Conservation (phyloP, 257 asterid species). For the Ehretia macrophylla region DNA sequence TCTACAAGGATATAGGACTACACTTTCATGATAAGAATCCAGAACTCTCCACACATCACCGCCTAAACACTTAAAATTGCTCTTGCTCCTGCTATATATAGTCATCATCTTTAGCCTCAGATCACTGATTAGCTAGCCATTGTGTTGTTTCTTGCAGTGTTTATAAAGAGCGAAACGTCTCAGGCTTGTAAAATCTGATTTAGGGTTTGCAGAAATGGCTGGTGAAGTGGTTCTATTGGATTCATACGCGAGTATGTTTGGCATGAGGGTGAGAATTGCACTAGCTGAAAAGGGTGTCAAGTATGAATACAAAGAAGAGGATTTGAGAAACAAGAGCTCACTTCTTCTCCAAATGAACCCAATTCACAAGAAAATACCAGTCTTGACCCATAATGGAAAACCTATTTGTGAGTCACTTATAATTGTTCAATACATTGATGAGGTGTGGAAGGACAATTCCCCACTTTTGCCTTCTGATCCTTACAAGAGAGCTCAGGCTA, state of each 20-base stretch:
- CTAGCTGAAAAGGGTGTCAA: slow-evolving; percentile 42
- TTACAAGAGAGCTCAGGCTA: slow-evolving; percentile 42
- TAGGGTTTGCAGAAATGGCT: too few relatives aligned
- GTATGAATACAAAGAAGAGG: slow-evolving; percentile 38
- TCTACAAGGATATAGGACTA: too few relatives aligned
- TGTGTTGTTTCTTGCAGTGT: too few relatives aligned
- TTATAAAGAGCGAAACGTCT: too few relatives aligned
- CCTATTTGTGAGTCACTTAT: slow-evolving; percentile 52
- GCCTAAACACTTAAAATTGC: too few relatives aligned
- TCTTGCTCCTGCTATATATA: too few relatives aligned
- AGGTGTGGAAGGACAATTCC: slow-evolving; percentile 36
- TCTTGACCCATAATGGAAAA: slow-evolving; percentile 49
- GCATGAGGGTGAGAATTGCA: slow-evolving; percentile 47
- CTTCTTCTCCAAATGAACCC: slow-evolving; percentile 49
- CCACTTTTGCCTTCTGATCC: slow-evolving; percentile 51
- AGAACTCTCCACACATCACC: too few relatives aligned
- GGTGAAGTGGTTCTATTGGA: slow-evolving; percentile 42
- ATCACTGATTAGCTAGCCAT: too few relatives aligned
- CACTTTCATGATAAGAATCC: too few relatives aligned
- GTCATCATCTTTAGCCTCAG: too few relatives aligned
- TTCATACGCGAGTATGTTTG: slow-evolving; percentile 35
- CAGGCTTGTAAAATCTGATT: too few relatives aligned
- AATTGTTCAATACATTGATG: slow-evolving; percentile 51
- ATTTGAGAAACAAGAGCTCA: slow-evolving; percentile 35
- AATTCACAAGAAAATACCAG: slow-evolving; percentile 51